phyloP scores from a whole-genome alignment of 106 monocot species.

The Cymbidium sinense region DNA sequence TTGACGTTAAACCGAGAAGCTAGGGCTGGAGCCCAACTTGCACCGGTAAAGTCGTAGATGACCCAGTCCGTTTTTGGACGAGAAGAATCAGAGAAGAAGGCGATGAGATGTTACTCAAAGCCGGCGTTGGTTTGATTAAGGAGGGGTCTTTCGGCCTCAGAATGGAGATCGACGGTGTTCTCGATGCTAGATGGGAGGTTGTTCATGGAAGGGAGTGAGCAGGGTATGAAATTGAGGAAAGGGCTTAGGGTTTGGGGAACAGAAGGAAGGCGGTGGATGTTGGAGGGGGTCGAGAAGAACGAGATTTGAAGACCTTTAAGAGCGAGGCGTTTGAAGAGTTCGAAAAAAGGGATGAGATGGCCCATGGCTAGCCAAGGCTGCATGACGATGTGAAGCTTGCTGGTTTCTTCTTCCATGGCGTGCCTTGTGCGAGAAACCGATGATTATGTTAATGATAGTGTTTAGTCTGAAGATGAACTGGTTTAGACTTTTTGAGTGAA shows the following conservation, averaged over 20 bases:
- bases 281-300: slow-evolving; percentile 15
- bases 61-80: slow-evolving; percentile 13
- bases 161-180: slow-evolving; percentile 15
- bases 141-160: not conserved
- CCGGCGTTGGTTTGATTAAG: slow-evolving; percentile 8
- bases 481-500: no score
- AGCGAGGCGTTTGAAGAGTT: slow-evolving; percentile 18
- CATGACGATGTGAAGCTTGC: slow-evolving; percentile 13
- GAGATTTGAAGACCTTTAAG: slow-evolving; percentile 2
- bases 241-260: not conserved
- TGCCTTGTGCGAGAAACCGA: not conserved
- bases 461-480: no score
- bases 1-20: not conserved
- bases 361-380: slow-evolving; percentile 16
- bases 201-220: not conserved
- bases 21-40: slow-evolving; percentile 8
- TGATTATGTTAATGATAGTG: not conserved
- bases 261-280: slow-evolving; percentile 11
- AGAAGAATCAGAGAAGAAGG: not conserved
- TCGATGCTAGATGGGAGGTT: slow-evolving; percentile 1
- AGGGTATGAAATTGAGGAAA: not conserved
- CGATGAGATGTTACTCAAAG: not conserved
- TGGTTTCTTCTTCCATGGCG: not conserved
- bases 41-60: slow-evolving; percentile 12
- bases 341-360: slow-evolving; percentile 23